These are phyloP conservation scores for Monilinia polystroma DNA, from an alignment of 2,329 filamentous ascomycete genomes.

Conservation along the genomic window DNA sequence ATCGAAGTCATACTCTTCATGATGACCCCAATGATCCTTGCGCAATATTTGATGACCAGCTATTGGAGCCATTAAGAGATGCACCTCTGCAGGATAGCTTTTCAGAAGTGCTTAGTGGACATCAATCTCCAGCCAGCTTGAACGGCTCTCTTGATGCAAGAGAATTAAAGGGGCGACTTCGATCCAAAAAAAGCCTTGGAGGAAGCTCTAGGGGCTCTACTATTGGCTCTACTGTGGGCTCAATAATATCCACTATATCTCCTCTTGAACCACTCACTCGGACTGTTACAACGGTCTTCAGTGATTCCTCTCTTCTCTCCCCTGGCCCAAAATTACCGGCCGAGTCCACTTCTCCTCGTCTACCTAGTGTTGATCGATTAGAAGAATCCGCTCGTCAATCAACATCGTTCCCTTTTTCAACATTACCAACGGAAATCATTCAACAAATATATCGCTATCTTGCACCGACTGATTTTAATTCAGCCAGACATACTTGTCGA, in stretches of 20 bases:
- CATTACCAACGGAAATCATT: slow-evolving; percentile 43
- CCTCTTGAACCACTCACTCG: slow-evolving; percentile 13
- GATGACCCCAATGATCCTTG: slow-evolving; percentile 35
- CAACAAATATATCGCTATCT: slow-evolving; percentile 43
- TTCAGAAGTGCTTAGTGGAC: slow-evolving; percentile 32
- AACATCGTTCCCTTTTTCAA: slow-evolving; percentile 21
- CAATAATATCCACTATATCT: background rate
- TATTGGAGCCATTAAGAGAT: slow-evolving; percentile 38
- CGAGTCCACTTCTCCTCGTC: slow-evolving; percentile 10
- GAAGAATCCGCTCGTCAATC: slow-evolving; percentile 28
- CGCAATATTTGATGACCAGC: slow-evolving; percentile 36
- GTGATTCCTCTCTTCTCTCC: slow-evolving; percentile 24
- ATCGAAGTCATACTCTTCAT: slow-evolving; percentile 37
- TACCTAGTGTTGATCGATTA: slow-evolving; percentile 23
- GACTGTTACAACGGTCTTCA: slow-evolving; percentile 26
- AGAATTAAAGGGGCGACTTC: slow-evolving; percentile 8
- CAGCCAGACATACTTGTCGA: slow-evolving; percentile 58
- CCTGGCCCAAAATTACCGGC: slow-evolving; percentile 24
- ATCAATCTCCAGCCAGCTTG: slow-evolving; percentile 8
- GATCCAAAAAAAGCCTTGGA: background rate
- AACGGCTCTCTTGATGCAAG: slow-evolving; percentile 4
- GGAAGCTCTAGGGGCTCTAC: slow-evolving; percentile 8
- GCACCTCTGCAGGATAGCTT: slow-evolving; percentile 32
- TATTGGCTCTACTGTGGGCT: too few relatives aligned
- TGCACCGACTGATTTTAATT: slow-evolving; percentile 51